phyloP scores from a whole-genome alignment of 2,329 filamentous ascomycete species.

The Paecilomyces fulvus region DNA sequence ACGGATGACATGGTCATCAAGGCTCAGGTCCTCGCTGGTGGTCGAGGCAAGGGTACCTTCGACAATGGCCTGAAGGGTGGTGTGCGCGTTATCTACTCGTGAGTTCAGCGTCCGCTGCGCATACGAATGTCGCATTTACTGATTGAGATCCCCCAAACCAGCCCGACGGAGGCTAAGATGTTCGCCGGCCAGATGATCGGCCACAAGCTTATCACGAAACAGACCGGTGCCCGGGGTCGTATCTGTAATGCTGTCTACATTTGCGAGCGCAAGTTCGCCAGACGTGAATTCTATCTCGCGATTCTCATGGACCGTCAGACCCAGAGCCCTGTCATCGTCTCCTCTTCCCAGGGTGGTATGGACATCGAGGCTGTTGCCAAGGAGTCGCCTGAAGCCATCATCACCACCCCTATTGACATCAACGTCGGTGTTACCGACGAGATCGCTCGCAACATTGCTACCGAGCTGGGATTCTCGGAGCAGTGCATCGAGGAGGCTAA shows the following conservation, averaged over 20 bases:
- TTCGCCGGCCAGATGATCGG: slow-evolving; percentile 99
- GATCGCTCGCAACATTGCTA: slow-evolving; percentile 81
- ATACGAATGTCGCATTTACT: neutral
- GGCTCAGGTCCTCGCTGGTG: slow-evolving; percentile 95
- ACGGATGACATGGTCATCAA: slow-evolving; percentile 98
- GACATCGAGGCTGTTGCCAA: slow-evolving; percentile 98
- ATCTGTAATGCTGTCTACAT: slow-evolving; percentile 98
- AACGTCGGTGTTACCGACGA: slow-evolving; percentile 92
- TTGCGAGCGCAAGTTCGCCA: slow-evolving; percentile 98
- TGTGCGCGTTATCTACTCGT: slow-evolving; percentile 97
- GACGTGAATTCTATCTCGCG: slow-evolving; percentile 97
- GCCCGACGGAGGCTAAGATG: slow-evolving; percentile 86
- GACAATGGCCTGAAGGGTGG: slow-evolving; percentile 98
- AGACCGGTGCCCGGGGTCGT: slow-evolving; percentile 87
- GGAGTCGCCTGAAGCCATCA: slow-evolving; percentile 93
- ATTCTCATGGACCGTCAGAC: slow-evolving; percentile 94
- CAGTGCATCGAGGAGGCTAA: slow-evolving; percentile 95
- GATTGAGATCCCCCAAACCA: slow-evolving; percentile 17
- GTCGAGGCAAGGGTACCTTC: slow-evolving; percentile 94
- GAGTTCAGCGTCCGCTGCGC: slow-evolving; percentile 21
- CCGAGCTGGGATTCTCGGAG: slow-evolving; percentile 91
- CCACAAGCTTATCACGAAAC: slow-evolving; percentile 99
- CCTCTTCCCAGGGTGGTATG: slow-evolving; percentile 97
- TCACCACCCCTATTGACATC: slow-evolving; percentile 89
- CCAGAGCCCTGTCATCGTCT: slow-evolving; percentile 90